A percentile compares a stretch with the other conserved stretches of the same genome.
These are phyloP conservation scores for Oxalis stricta DNA, from an alignment of 441 rosid genomes.

Conservation along the genomic window DNA sequence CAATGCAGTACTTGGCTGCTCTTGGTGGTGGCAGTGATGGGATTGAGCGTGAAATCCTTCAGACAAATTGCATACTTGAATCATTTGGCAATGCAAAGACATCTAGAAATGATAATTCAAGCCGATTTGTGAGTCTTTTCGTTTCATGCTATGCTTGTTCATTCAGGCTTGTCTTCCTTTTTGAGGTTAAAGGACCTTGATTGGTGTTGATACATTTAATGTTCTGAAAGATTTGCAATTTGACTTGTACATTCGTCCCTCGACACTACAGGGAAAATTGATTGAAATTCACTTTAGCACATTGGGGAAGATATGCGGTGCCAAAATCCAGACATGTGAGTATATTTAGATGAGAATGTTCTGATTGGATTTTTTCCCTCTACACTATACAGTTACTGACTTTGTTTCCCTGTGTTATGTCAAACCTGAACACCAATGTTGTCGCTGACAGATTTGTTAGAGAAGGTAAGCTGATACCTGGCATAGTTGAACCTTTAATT, in stretches of 20 bases:
- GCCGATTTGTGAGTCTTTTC: constrained; percentile 70
- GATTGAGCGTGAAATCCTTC: constrained; percentile 57
- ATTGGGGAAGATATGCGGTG: constrained; percentile 77
- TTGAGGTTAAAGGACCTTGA: not conserved
- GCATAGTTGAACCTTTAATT: constrained; percentile 9
- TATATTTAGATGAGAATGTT: constrained; percentile 7
- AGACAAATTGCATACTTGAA: constrained; percentile 72
- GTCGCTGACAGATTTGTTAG: constrained; percentile 56
- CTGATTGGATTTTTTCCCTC: constrained; percentile 2
- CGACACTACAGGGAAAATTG: constrained; percentile 61
- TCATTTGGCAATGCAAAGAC: constrained; percentile 99
- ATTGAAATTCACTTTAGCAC: constrained; percentile 74
- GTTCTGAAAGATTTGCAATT: not conserved
- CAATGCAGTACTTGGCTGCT: constrained; percentile 84
- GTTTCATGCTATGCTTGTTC: not conserved
- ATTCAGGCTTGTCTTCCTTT: not conserved
- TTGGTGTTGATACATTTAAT: not conserved
- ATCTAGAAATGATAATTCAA: constrained; percentile 80
- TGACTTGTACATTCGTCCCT: constrained; percentile 1
- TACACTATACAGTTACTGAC: constrained; percentile 19
- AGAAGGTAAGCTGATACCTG: constrained; percentile 52
- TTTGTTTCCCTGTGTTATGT: constrained; percentile 14
- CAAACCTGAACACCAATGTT: constrained; percentile 11
- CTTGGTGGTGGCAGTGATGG: constrained; percentile 77
- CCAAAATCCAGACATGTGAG: constrained; percentile 90